These are phyloP conservation scores for Jatropha podagrica DNA, from an alignment of 441 rosid genomes.

Conservation along the genomic window DNA sequence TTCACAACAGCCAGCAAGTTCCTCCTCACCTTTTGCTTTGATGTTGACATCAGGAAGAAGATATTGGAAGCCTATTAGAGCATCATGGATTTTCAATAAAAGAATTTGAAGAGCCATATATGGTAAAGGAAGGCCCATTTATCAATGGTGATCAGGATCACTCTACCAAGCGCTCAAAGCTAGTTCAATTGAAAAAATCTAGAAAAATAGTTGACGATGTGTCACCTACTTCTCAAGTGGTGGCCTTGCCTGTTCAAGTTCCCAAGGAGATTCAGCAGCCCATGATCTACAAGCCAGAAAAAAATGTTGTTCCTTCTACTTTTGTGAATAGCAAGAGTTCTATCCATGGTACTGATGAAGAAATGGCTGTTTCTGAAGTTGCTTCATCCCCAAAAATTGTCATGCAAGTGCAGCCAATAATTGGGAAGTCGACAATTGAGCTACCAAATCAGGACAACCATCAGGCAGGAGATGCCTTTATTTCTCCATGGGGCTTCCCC, in stretches of 20 bases:
- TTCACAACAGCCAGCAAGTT: constrained; percentile 5
- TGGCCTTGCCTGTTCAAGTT: constrained; percentile 35
- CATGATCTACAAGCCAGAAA: constrained; percentile 33
- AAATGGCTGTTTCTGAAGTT: constrained; percentile 43
- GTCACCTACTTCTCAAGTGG: constrained; percentile 34
- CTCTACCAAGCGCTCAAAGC: constrained; percentile 81
- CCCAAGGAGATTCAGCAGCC: constrained; percentile 35
- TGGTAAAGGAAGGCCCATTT: constrained; percentile 90
- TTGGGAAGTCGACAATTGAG: constrained; percentile 34
- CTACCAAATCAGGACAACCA: constrained; percentile 35
- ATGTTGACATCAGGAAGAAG: constrained; percentile 68
- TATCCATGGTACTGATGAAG: constrained; percentile 36
- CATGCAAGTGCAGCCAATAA: constrained; percentile 28
- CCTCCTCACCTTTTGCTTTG: constrained; percentile 31
- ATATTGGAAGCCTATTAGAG: constrained; percentile 61
- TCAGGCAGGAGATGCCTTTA: constrained; percentile 28
- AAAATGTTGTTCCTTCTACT: constrained; percentile 34
- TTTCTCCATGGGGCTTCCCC: constrained; percentile 40
- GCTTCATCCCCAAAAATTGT: constrained; percentile 40
- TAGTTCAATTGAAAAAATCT: constrained; percentile 79
- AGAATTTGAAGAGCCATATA: constrained; percentile 86
- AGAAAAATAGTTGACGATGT: constrained; percentile 67
- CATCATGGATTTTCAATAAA: constrained; percentile 76
- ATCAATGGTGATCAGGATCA: constrained; percentile 75
- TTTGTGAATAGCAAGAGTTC: constrained; percentile 31